Evolutionary conservation across 768 basidiomycete species (phyloP).

Genomic region (Mycena vulgaris): DNA sequence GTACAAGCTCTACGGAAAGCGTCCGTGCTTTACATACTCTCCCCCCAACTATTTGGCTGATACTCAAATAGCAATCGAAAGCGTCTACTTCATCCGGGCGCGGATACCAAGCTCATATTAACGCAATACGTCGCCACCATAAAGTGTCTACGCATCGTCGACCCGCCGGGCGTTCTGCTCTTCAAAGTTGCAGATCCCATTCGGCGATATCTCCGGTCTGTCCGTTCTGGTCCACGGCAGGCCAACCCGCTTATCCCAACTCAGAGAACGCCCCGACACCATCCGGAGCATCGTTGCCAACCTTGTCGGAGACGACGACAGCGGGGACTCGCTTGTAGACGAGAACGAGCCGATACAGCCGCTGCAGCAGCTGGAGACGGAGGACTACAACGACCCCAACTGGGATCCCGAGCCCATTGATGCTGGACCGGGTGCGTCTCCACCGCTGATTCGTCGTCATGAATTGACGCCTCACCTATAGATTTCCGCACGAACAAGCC

Average conservation of each 20-base stretch:
- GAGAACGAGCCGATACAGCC: constrained; percentile 87
- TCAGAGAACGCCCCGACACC: constrained; percentile 90
- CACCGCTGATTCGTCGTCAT: neutral
- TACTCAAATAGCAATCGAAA: constrained; percentile 75
- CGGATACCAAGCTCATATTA: constrained; percentile 93
- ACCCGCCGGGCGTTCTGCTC: constrained; percentile 93
- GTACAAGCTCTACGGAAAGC: constrained; percentile 85
- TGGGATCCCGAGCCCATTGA: constrained; percentile 98
- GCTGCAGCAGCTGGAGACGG: constrained; percentile 80
- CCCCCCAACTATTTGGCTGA: constrained; percentile 8
- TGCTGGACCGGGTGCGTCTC: constrained; percentile 87
- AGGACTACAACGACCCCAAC: constrained; percentile 91
- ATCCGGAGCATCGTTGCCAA: constrained; percentile 94
- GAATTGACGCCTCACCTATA: constrained; percentile 47
- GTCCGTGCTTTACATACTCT: constrained; percentile 60
- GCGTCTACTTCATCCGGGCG: constrained; percentile 95
- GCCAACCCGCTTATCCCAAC: neutral
- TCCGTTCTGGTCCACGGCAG: neutral
- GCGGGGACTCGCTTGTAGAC: constrained; percentile 85
- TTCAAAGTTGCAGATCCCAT: constrained; percentile 97
- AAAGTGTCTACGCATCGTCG: constrained; percentile 89
- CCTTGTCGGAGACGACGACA: constrained; percentile 89
- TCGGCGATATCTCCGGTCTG: constrained; percentile 86
- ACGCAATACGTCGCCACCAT: constrained; percentile 94
- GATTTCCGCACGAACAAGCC: constrained; percentile 94